Percentiles rank a stretch among this genome's conserved stretches.
These are phyloP conservation scores for Pichia sporocuriosa DNA, from an alignment of 805 yeast species.

Conservation along the genomic window DNA sequence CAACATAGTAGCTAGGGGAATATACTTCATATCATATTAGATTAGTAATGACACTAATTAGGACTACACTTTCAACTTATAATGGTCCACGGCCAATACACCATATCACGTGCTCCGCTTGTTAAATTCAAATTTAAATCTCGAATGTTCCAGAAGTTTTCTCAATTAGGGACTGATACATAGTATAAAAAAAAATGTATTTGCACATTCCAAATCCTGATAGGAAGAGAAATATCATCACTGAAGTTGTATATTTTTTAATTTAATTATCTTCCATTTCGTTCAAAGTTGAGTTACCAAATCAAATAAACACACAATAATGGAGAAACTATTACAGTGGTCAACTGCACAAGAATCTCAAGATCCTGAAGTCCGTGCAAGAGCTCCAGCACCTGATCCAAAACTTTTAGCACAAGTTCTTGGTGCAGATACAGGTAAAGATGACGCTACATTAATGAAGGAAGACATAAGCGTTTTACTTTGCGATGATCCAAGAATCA, in stretches of 20 bases:
- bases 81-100: too few species aligned
- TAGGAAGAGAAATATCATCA: background rate
- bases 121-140: too few species aligned
- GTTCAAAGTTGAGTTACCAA: background rate
- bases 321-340: slow-evolving; percentile 94
- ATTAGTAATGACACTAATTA: too few species aligned
- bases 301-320: background rate
- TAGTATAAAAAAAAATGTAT: too few species aligned
- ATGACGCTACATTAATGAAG: slow-evolving; percentile 85
- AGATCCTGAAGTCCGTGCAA: slow-evolving; percentile 59
- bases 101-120: too few species aligned
- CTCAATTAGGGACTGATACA: too few species aligned
- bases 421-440: slow-evolving; percentile 50
- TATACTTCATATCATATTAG: too few species aligned
- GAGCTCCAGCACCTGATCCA: slow-evolving; percentile 72
- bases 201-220: too few species aligned
- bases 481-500: slow-evolving; percentile 43
- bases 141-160: too few species aligned
- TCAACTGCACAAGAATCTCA: slow-evolving; percentile 73
- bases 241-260: background rate
- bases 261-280: background rate
- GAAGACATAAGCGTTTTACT: slow-evolving; percentile 58
- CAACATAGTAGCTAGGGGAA: too few species aligned
- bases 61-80: too few species aligned
- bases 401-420: slow-evolving; percentile 71